Evolutionary conservation across 1,139 yeast genomes (phyloP).

Genomic region (Pichia cactophila): DNA sequence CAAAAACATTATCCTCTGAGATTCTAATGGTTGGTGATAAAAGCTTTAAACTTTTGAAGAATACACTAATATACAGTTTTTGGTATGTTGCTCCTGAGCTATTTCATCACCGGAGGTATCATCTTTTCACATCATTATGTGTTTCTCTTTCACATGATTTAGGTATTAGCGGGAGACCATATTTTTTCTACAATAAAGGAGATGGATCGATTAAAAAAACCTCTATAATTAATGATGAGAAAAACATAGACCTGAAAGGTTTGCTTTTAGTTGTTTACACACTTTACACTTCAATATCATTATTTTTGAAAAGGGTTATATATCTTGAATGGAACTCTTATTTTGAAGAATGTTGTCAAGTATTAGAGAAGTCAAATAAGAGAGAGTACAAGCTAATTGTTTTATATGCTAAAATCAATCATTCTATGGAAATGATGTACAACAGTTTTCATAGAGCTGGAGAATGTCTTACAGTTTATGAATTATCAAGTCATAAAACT

Average conservation of each 20-base stretch:
- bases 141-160: slow-evolving; percentile 69
- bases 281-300: slow-evolving; percentile 44
- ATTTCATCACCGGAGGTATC: slow-evolving; percentile 71
- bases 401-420: slow-evolving; percentile 50
- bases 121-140: slow-evolving; percentile 57
- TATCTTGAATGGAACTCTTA: slow-evolving; percentile 52
- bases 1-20: slow-evolving; percentile 52
- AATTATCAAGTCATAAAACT: slow-evolving; percentile 26
- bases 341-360: slow-evolving; percentile 54
- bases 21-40: slow-evolving; percentile 67
- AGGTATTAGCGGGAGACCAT: slow-evolving; percentile 55
- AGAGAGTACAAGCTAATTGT: slow-evolving; percentile 39
- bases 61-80: slow-evolving; percentile 51
- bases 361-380: slow-evolving; percentile 35
- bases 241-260: slow-evolving; percentile 35
- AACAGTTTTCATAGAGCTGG: slow-evolving; percentile 35
- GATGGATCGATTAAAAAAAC: slow-evolving; percentile 33
- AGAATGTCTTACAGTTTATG: slow-evolving; percentile 21
- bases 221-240: slow-evolving; percentile 24
- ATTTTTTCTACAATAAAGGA: slow-evolving; percentile 32
- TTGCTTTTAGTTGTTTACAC: slow-evolving; percentile 43
- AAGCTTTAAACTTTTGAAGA: slow-evolving; percentile 58
- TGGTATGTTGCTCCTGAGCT: slow-evolving; percentile 87
- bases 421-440: slow-evolving; percentile 57
- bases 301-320: slow-evolving; percentile 46